Percentiles rank a stretch among this genome's conserved stretches.
Conservation (phyloP, 257 asterid species). For the Ehretia macrophylla region DNA sequence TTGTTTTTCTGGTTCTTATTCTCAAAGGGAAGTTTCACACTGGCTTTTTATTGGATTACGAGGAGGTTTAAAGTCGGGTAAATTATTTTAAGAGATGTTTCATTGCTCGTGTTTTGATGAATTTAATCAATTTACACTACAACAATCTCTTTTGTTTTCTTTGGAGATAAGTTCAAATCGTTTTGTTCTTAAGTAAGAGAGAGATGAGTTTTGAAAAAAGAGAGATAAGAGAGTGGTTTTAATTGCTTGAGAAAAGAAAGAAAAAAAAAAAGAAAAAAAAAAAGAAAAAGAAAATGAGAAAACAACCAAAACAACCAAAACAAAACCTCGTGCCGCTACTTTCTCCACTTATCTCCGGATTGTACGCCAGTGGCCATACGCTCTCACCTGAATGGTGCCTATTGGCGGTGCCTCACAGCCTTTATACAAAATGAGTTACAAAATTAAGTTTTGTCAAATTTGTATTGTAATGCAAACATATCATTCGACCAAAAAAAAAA, state of each 20-base stretch:
- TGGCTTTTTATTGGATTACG: no score
- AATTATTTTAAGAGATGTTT: no score
- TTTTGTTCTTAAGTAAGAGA: conserved; percentile 27
- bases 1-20: not conserved
- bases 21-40: not conserved
- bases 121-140: no score
- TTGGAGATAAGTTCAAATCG: conserved; percentile 57
- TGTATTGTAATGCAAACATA: not conserved
- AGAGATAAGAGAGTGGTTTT: not conserved
- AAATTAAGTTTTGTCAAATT: not conserved
- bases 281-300: conserved; percentile 3
- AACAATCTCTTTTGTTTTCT: conserved; percentile 1
- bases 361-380: conserved; percentile 67
- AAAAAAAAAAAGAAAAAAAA: not conserved
- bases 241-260: not conserved
- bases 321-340: conserved; percentile 59
- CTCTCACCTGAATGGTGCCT: conserved; percentile 48
- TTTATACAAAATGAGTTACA: not conserved
- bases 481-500: no score
- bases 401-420: conserved; percentile 53
- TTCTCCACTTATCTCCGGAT: conserved; percentile 47
- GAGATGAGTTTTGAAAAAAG: conserved; percentile 14
- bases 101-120: no score
- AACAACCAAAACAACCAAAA: conserved; percentile 18
- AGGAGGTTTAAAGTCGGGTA: no score